A percentile compares a stretch with the other conserved stretches of the same genome.
These are phyloP conservation scores for Lasiosphaeria miniovina DNA, from an alignment of 495 filamentous ascomycete species.

Conservation along the genomic window DNA sequence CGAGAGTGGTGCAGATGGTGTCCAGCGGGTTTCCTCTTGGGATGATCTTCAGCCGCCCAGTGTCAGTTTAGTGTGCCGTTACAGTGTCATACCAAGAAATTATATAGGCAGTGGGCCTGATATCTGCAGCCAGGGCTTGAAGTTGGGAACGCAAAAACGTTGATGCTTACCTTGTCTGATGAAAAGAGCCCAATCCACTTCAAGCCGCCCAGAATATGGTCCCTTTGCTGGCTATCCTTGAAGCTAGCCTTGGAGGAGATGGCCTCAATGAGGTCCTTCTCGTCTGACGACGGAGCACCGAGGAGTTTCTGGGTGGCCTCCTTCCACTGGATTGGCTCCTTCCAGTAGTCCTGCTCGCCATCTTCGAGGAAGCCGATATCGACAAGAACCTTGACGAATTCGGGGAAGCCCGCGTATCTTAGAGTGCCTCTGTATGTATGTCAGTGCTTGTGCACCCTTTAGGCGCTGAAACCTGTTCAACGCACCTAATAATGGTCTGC, in stretches of 20 bases:
- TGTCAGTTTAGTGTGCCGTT: no score
- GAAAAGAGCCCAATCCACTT: conserved; percentile 89
- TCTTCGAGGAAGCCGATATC: conserved; percentile 83
- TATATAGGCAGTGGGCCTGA: no score
- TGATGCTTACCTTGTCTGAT: conserved; percentile 40
- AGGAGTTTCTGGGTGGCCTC: conserved; percentile 74
- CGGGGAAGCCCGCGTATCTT: conserved; percentile 80
- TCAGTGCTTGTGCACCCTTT: no score
- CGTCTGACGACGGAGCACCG: conserved; percentile 56
- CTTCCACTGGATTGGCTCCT: conserved; percentile 68
- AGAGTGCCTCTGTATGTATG: conserved; percentile 58
- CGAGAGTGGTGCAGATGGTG: conserved; percentile 83
- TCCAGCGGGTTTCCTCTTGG: conserved; percentile 81
- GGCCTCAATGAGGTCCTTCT: conserved; percentile 65
- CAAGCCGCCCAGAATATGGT: conserved; percentile 72
- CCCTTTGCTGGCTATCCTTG: conserved; percentile 64
- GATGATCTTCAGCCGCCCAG: conserved; percentile 45
- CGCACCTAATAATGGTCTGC: conserved; percentile 55
- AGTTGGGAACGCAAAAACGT: background rate
- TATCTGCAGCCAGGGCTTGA: no score
- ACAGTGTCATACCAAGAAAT: no score
- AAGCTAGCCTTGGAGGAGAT: conserved; percentile 76
- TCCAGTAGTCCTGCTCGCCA: conserved; percentile 57
- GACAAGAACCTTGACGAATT: conserved; percentile 82
- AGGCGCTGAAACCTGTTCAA: background rate